Conservation (phyloP, 257 asterid species). For the Solanum gandarillasii region DNA sequence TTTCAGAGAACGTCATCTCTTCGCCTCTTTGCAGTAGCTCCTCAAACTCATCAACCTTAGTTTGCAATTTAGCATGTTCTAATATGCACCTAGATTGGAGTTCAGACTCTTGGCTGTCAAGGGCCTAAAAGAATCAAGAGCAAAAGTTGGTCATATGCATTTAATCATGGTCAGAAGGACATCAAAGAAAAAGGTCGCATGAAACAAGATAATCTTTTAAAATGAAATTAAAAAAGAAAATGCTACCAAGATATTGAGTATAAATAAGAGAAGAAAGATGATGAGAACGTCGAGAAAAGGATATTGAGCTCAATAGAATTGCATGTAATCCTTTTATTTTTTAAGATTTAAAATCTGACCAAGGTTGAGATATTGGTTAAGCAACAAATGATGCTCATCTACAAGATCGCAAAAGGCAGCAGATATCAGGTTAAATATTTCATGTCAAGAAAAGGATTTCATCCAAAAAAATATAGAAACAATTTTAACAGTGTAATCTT, state of each 20-base stretch:
- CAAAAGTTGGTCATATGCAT: background rate
- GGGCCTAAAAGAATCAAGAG: conserved; percentile 30
- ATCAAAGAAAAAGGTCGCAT: background rate
- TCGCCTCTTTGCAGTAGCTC: conserved; percentile 19
- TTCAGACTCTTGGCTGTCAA: conserved; percentile 44
- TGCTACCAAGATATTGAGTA: background rate
- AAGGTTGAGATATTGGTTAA: background rate
- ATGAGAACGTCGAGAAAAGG: background rate
- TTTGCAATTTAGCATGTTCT: conserved; percentile 33
- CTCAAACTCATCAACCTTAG: conserved; percentile 50
- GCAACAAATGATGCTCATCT: background rate
- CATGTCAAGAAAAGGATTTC: background rate
- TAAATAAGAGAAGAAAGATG: background rate
- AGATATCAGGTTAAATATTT: background rate
- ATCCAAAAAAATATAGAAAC: background rate
- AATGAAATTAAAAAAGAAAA: background rate
- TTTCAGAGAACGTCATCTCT: conserved; percentile 12
- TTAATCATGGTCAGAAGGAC: background rate
- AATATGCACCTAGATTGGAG: conserved; percentile 20
- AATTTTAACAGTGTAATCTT: background rate
- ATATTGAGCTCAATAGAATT: background rate
- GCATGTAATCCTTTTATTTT: background rate
- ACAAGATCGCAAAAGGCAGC: background rate
- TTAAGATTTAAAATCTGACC: background rate
- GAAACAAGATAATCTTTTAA: background rate